Percentiles rank a stretch among this genome's conserved stretches.
phyloP scores from a whole-genome alignment of 176 grass and related monocot species.

The Aechmea fasciata region DNA sequence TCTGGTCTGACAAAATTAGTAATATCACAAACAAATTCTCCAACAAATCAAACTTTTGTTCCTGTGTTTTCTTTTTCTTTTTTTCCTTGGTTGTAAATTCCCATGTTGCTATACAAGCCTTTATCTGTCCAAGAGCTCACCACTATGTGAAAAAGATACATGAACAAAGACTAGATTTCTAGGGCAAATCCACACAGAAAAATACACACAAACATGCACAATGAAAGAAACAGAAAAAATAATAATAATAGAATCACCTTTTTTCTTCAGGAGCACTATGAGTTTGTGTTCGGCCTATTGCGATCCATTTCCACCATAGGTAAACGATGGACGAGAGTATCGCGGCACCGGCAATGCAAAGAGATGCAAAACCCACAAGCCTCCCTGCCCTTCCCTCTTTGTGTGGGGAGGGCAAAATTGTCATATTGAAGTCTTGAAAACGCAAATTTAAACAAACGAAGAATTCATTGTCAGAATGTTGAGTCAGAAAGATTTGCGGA shows the following conservation, averaged over 20 bases:
- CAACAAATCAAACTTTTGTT: no score
- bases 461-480: no score
- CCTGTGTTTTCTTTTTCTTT: no score
- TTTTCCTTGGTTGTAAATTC: no score
- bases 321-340: constrained; percentile 37
- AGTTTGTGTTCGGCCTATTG: constrained; percentile 20
- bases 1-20: no score
- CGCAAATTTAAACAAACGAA: not conserved
- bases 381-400: constrained; percentile 20
- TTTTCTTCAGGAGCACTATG: constrained; percentile 3
- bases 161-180: no score
- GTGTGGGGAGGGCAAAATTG: not conserved
- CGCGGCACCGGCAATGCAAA: constrained; percentile 23
- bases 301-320: constrained; percentile 52
- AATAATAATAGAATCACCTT: constrained; percentile 3
- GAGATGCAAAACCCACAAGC: constrained; percentile 37
- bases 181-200: no score
- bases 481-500: not conserved
- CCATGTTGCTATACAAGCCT: no score
- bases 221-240: not conserved
- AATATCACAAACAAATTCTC: no score
- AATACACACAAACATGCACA: not conserved
- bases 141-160: no score
- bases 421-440: not conserved
- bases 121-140: no score